Conservation (phyloP, 2,329 filamentous ascomycete genomes). For the Apiospora malaysiana region DNA sequence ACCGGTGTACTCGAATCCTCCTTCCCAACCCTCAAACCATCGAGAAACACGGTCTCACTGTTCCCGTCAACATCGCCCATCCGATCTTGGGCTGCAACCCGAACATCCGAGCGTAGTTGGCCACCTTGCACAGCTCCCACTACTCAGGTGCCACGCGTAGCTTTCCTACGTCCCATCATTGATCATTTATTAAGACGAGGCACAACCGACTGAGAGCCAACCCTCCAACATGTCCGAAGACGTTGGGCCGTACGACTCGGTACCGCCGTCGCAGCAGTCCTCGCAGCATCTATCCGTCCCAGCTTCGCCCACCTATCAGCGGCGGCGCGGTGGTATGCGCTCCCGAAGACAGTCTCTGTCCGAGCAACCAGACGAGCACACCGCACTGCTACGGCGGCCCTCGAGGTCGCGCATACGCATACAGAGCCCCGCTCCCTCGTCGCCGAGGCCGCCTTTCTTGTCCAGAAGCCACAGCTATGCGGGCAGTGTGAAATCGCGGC, state of each 20-base stretch:
- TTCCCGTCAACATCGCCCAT: neutral
- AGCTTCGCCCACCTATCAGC: constrained; percentile 2
- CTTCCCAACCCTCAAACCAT: constrained; percentile 13
- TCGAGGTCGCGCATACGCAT: constrained; percentile 20
- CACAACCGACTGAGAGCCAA: neutral
- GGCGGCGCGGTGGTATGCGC: constrained; percentile 6
- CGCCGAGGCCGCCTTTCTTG: constrained; percentile 27
- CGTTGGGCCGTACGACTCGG: constrained; percentile 21
- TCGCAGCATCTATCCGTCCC: constrained; percentile 14
- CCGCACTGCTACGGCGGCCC: constrained; percentile 10
- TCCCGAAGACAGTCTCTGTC: constrained; percentile 19
- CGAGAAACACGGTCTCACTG: neutral
- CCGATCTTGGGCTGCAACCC: neutral
- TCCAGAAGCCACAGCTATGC: constrained; percentile 52
- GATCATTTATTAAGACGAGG: neutral
- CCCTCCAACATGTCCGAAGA: constrained; percentile 11
- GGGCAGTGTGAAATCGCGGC: constrained; percentile 44
- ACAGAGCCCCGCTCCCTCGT: constrained; percentile 19
- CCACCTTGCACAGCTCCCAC: neutral
- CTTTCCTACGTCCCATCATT: neutral
- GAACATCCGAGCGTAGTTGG: neutral
- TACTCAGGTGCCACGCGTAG: neutral
- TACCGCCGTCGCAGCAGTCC: constrained; percentile 6
- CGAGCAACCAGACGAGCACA: constrained; percentile 20
- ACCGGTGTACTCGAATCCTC: neutral